Percentiles rank a stretch among this genome's conserved stretches.
phyloP scores from a whole-genome alignment of 208 protist species.

The Lotmaria passim region DNA sequence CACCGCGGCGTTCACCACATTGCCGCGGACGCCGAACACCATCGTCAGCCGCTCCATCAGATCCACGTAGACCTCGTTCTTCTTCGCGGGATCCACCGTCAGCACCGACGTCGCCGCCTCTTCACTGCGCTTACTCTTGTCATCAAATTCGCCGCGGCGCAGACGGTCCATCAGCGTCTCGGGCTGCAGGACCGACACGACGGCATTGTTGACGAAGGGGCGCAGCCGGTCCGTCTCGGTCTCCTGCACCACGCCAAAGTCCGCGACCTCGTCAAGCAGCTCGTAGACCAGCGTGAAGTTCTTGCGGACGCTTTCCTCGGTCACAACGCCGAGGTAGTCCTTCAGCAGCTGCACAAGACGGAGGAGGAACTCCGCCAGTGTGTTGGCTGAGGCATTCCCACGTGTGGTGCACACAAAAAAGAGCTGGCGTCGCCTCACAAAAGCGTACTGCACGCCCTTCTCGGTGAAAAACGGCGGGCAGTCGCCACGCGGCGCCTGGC shows the following conservation, averaged over 20 bases:
- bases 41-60: slow-evolving; percentile 85
- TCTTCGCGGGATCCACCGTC: slow-evolving; percentile 21
- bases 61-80: slow-evolving; percentile 93
- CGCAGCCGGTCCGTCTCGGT: slow-evolving; percentile 79
- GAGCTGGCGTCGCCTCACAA: slow-evolving; percentile 66
- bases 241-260: slow-evolving; percentile 87
- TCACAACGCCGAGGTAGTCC: slow-evolving; percentile 89
- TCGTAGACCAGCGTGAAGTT: slow-evolving; percentile 94
- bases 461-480: slow-evolving; percentile 66
- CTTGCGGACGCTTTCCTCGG: slow-evolving; percentile 80
- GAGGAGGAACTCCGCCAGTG: slow-evolving; percentile 76
- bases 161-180: slow-evolving; percentile 49
- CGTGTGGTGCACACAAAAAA: slow-evolving; percentile 87
- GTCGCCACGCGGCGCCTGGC: slow-evolving; percentile 55
- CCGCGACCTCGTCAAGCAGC: slow-evolving; percentile 92
- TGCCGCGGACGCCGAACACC: slow-evolving; percentile 66
- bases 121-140: slow-evolving; percentile 40
- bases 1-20: slow-evolving; percentile 72
- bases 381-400: slow-evolving; percentile 73
- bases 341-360: slow-evolving; percentile 75
- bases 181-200: slow-evolving; percentile 3
- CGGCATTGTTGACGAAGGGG: slow-evolving; percentile 73
- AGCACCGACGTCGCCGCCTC: slow-evolving; percentile 57
- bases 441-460: slow-evolving; percentile 86
- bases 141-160: slow-evolving; percentile 33